A percentile compares a stretch with the other conserved stretches of the same genome.
These are phyloP conservation scores for Fagopyrum homotropicum DNA, from an alignment of 148 eudicot species.

Conservation along the genomic window DNA sequence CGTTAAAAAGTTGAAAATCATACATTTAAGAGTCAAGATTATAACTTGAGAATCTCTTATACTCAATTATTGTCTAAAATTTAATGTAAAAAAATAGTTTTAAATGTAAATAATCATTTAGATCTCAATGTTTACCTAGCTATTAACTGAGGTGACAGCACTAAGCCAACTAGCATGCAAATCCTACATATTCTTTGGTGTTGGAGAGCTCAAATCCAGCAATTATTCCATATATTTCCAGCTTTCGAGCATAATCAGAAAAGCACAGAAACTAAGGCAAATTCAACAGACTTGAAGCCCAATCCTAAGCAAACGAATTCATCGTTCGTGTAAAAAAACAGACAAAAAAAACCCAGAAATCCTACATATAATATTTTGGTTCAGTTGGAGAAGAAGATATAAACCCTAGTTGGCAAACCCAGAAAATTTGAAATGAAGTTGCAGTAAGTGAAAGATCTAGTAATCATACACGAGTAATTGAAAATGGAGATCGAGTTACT, in stretches of 20 bases:
- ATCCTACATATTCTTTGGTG: neutral
- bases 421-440: too few relatives aligned
- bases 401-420: neutral
- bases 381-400: neutral
- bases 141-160: constrained; percentile 7
- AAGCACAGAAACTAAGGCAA: neutral
- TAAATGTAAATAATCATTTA: too few relatives aligned
- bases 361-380: too few relatives aligned
- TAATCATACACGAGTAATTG: neutral
- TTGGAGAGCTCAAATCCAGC: neutral
- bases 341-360: too few relatives aligned
- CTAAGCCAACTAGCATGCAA: neutral
- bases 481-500: neutral
- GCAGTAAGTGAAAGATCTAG: too few relatives aligned
- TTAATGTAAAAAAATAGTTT: too few relatives aligned
- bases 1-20: too few relatives aligned
- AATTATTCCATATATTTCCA: neutral
- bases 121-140: neutral
- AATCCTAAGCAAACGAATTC: neutral
- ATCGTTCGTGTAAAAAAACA: neutral
- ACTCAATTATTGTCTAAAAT: too few relatives aligned
- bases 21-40: too few relatives aligned
- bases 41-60: too few relatives aligned
- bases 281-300: neutral
- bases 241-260: neutral